phyloP scores from a whole-genome alignment of 2,329 filamentous ascomycete species.

The Dactylella cylindrospora region DNA sequence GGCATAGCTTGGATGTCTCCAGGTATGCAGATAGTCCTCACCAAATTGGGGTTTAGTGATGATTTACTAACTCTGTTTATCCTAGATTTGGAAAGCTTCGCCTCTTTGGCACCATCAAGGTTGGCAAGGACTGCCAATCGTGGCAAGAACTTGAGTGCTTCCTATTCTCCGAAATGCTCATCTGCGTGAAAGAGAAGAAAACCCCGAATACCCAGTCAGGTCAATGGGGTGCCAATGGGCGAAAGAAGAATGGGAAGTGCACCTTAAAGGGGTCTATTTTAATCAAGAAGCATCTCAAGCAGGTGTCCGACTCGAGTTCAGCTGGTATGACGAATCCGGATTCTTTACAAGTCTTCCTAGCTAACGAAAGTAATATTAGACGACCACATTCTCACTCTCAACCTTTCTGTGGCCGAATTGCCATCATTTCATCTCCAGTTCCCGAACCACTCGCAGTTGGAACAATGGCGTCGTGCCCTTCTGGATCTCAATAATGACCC shows the following conservation, averaged over 20 bases:
- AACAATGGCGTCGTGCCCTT: slow-evolving; percentile 85
- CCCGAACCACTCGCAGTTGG: slow-evolving; percentile 77
- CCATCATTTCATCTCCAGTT: slow-evolving; percentile 94
- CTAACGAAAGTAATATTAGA: slow-evolving; percentile 57
- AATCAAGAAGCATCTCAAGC: slow-evolving; percentile 95
- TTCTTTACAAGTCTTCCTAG: not conserved
- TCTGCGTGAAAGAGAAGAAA: slow-evolving; percentile 98
- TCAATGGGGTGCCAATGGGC: slow-evolving; percentile 63
- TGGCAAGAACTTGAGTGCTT: slow-evolving; percentile 99
- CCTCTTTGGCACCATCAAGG: slow-evolving; percentile 82
- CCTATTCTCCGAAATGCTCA: slow-evolving; percentile 97
- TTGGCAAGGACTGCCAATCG: slow-evolving; percentile 91
- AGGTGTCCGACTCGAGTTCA: slow-evolving; percentile 68
- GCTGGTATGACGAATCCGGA: slow-evolving; percentile 50
- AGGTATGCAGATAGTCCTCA: slow-evolving; percentile 57
- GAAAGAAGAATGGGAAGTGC: slow-evolving; percentile 71
- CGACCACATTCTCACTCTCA: slow-evolving; percentile 82
- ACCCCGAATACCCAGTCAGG: slow-evolving; percentile 56
- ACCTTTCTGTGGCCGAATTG: slow-evolving; percentile 84
- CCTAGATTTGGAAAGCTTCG: slow-evolving; percentile 83
- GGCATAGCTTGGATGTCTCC: slow-evolving; percentile 92
- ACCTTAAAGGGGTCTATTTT: slow-evolving; percentile 96
- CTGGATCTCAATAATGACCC: slow-evolving; percentile 73
- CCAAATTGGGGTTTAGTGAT: not conserved
- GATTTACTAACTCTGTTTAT: not conserved